Base-by-base conservation (phyloP, 352 stramenopile genomes). In the Pythium scleroteichum region DNA sequence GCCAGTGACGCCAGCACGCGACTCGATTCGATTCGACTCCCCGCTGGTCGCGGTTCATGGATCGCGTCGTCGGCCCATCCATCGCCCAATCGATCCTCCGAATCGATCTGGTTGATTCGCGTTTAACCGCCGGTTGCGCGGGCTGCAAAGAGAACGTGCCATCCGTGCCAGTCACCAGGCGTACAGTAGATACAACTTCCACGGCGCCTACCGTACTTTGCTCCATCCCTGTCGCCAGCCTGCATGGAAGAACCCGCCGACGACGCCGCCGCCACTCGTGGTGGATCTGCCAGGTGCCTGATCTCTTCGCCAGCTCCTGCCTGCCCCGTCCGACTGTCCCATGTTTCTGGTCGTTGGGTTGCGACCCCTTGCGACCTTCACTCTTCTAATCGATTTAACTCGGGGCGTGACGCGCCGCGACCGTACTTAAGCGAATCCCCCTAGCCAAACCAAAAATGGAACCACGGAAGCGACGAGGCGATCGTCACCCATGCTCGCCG, bases 381-480 rank as follows among this genome's bases (percentile, higher is more conserved):
- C 50, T 66, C 46, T 53, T 33, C 2, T 3, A 9, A 19, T 4
- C 47, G 19, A 55, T 64, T 56, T 49, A 59, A 60, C 46, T 50
- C 23, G 47, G 6, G 13, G 7, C 17, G 20, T 68, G 61, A 68
- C 61, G 47, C 61, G 41, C 61, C 53, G 16, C 29, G 45, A 44
- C 39, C 61, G 61, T 29, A 68, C 61, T 68, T 68, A 68, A 24
- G 20, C 23, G 1, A 1, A 3, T 27, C 12, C 2, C 24, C 20
- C 3, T n/a, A 13, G 6, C 32, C 29, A 10, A 35, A 10, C 29
- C 52, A 59, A 53, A 59, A 38, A 22, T 54, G 52, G 44, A 68
- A 68, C 20, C 40, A 4, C 24, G 50, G 42, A 59, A 68, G 55
- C 62, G 62, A 69, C 62, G 55, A 69, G 62, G 62, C 62, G 51